Evolutionary conservation across 2,329 filamentous ascomycete genomes (phyloP).

Genomic region (Penicillium janthinellum): DNA sequence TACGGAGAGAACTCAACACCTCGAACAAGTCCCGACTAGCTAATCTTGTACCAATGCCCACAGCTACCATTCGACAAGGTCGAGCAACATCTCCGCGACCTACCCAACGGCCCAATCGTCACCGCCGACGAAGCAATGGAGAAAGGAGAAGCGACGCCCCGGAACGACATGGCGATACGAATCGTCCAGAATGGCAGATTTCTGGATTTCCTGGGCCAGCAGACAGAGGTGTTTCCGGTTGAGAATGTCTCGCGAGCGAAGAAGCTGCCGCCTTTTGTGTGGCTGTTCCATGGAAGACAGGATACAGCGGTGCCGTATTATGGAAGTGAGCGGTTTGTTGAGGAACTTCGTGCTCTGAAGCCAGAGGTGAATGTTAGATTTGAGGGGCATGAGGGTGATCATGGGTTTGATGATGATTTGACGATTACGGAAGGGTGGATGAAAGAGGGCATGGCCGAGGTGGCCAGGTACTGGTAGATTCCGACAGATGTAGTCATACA

Average conservation of each 20-base stretch:
- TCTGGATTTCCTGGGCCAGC: conserved; percentile 7
- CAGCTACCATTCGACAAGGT: conserved; percentile 9
- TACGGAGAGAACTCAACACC: background rate
- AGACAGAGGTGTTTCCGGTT: conserved; percentile 8
- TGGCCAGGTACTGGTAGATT: background rate
- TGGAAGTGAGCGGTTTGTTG: conserved; percentile 1
- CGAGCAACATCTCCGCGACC: conserved; percentile 4
- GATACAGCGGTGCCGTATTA: conserved; percentile 9
- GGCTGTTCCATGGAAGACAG: conserved; percentile 9
- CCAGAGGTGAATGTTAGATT: conserved; percentile 7
- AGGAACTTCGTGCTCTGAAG: conserved; percentile 1
- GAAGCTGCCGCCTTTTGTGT: conserved; percentile 4
- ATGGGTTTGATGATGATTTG: background rate
- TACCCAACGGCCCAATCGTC: conserved; percentile 1
- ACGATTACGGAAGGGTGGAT: background rate
- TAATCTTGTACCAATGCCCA: background rate
- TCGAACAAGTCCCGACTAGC: background rate
- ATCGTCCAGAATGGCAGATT: conserved; percentile 12
- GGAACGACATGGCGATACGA: conserved; percentile 3
- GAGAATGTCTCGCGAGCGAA: conserved; percentile 7
- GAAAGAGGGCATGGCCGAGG: background rate
- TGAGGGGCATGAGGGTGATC: conserved; percentile 3
- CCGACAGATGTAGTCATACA: background rate
- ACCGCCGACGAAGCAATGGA: conserved; percentile 6
- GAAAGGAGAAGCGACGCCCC: background rate